A percentile compares a stretch with the other conserved stretches of the same genome.
phyloP scores from a whole-genome alignment of 1,139 yeast genomes.

The Taphrina confusa region DNA sequence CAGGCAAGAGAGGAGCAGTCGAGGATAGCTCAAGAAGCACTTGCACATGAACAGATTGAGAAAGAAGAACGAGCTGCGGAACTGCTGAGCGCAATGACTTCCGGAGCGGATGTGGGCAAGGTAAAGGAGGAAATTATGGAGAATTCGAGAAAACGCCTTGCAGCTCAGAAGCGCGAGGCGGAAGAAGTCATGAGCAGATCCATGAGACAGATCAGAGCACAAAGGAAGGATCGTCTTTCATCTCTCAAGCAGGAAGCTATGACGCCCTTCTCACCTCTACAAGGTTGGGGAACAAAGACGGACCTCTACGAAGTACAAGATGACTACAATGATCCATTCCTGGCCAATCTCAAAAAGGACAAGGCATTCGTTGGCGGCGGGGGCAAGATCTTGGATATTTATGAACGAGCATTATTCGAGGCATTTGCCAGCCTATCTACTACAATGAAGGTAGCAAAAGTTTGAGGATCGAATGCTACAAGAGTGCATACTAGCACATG shows the following conservation, averaged over 20 bases:
- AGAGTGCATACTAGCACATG: too few relatives aligned
- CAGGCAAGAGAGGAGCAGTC: constrained; percentile 52
- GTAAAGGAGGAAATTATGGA: constrained; percentile 61
- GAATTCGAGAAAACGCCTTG: constrained; percentile 65
- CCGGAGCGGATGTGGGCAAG: constrained; percentile 55
- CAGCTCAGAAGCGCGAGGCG: constrained; percentile 45
- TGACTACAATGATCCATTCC: constrained; percentile 62
- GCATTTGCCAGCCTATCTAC: constrained; percentile 74
- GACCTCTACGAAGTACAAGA: constrained; percentile 53
- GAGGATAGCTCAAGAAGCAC: constrained; percentile 46
- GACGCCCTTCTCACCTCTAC: constrained; percentile 89
- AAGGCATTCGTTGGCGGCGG: constrained; percentile 83
- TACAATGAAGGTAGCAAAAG: neutral
- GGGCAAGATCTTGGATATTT: constrained; percentile 68
- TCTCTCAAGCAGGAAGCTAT: constrained; percentile 50
- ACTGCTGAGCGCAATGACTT: constrained; percentile 64
- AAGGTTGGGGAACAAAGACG: constrained; percentile 75
- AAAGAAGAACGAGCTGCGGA: constrained; percentile 60
- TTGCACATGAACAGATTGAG: constrained; percentile 48
- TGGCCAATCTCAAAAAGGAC: constrained; percentile 58
- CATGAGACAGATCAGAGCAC: constrained; percentile 16
- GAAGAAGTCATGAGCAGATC: constrained; percentile 53
- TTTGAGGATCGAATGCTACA: neutral
- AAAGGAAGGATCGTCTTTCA: constrained; percentile 44
- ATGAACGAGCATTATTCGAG: constrained; percentile 75